Percentiles rank a stretch among this genome's conserved stretches.
Evolutionary conservation across 2,329 filamentous ascomycete genomes (phyloP).

Genomic region (Colletotrichum costaricense): DNA sequence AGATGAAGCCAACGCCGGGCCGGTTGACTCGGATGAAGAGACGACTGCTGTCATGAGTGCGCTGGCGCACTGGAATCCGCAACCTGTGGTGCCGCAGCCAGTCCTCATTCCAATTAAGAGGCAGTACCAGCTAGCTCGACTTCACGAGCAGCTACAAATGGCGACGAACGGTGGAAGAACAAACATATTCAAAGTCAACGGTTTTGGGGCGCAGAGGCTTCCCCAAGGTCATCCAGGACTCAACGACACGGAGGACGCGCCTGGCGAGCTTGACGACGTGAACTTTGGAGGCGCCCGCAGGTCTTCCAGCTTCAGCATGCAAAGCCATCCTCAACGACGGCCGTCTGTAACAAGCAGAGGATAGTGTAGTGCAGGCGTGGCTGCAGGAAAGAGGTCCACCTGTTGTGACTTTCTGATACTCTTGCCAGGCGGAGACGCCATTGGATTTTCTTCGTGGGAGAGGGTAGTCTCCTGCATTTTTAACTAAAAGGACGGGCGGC

Average conservation of each 20-base stretch:
- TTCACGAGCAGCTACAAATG: conserved; percentile 74
- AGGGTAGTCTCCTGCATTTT: neutral
- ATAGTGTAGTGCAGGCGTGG: conserved; percentile 42
- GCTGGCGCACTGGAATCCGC: conserved; percentile 79
- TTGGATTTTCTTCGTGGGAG: neutral
- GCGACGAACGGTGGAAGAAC: conserved; percentile 74
- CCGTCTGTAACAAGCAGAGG: conserved; percentile 60
- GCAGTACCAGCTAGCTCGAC: conserved; percentile 71
- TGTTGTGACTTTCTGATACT: neutral
- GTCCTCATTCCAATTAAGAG: conserved; percentile 71
- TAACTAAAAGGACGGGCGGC: conserved; percentile 9
- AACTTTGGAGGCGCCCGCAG: conserved; percentile 50
- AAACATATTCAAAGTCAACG: conserved; percentile 73
- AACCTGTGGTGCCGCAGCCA: conserved; percentile 78
- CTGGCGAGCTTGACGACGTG: conserved; percentile 66
- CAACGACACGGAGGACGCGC: conserved; percentile 64
- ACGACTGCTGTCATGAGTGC: conserved; percentile 89
- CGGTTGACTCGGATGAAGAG: conserved; percentile 95
- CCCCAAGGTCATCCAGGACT: conserved; percentile 60
- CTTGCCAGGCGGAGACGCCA: neutral
- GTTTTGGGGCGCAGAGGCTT: conserved; percentile 66
- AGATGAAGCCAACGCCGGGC: conserved; percentile 80
- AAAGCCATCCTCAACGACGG: conserved; percentile 53
- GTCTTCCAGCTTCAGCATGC: conserved; percentile 59
- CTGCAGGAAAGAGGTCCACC: neutral